Percentiles rank a stretch among this genome's conserved stretches.
phyloP scores from a whole-genome alignment of 495 filamentous ascomycete species.

The Penicillium diatomitis region DNA sequence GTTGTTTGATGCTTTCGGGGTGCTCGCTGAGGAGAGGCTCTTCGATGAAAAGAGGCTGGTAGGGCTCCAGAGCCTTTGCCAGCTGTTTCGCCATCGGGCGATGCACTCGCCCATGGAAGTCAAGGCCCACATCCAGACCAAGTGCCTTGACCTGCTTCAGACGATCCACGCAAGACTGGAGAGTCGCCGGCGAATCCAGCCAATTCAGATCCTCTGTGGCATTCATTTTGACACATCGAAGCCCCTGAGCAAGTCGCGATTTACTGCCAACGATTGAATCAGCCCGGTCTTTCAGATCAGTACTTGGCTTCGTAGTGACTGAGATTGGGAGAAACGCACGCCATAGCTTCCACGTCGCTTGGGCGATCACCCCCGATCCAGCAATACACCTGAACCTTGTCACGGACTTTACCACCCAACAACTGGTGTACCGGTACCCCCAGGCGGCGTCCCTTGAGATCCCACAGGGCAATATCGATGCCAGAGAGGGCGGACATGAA shows the following conservation, averaged over 20 bases:
- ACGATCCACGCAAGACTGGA: conserved; percentile 58
- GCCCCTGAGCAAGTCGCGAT: conserved; percentile 60
- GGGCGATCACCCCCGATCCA: conserved; percentile 85
- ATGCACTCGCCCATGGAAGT: conserved; percentile 75
- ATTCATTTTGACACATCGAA: conserved; percentile 76
- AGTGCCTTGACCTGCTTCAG: conserved; percentile 61
- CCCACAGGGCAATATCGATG: conserved; percentile 79
- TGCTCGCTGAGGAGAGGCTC: conserved; percentile 70
- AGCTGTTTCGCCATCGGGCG: conserved; percentile 79
- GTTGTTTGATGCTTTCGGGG: conserved; percentile 57
- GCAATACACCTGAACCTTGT: conserved; percentile 70
- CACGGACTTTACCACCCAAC: conserved; percentile 65
- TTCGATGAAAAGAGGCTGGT: conserved; percentile 69
- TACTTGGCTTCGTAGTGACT: no score
- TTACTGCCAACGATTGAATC: conserved; percentile 21
- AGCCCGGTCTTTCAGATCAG: no score
- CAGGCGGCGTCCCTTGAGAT: conserved; percentile 55
- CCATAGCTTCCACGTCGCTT: conserved; percentile 55
- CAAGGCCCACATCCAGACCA: conserved; percentile 64
- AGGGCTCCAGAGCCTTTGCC: conserved; percentile 60
- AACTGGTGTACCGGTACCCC: conserved; percentile 66
- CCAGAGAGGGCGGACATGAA: conserved; percentile 75
- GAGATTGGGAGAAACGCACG: conserved; percentile 11
- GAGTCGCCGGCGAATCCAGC: conserved; percentile 61
- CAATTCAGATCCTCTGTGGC: conserved; percentile 72